Conservation (phyloP, 208 protist genomes). For the Leishmania arabica region DNA sequence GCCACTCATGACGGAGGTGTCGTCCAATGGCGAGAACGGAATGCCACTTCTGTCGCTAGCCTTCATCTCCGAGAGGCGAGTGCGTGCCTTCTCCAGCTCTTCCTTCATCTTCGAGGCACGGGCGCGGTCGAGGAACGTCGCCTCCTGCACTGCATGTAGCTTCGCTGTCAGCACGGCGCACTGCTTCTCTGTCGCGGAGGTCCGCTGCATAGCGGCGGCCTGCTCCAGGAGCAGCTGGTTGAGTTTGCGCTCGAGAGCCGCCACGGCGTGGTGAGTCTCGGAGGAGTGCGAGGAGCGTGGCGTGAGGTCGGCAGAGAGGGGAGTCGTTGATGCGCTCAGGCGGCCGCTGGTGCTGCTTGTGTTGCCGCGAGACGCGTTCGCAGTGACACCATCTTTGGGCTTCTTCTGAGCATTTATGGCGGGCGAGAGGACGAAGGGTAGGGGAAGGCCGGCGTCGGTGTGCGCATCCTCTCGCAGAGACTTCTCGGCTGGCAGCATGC, state of each 20-base stretch:
- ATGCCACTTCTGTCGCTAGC: neutral
- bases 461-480: neutral
- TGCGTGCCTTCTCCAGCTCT: constrained; percentile 53
- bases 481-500: neutral
- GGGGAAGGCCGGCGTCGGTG: neutral
- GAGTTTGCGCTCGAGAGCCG: constrained; percentile 57
- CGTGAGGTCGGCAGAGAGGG: constrained; percentile 14
- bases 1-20: constrained; percentile 6
- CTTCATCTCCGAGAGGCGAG: constrained; percentile 38
- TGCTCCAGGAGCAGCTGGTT: constrained; percentile 68
- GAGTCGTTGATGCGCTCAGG: constrained; percentile 11
- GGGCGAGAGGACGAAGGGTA: neutral
- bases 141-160: constrained; percentile 59
- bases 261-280: constrained; percentile 42
- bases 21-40: constrained; percentile 13
- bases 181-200: constrained; percentile 43
- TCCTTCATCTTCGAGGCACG: constrained; percentile 69
- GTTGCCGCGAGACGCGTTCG: neutral
- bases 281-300: constrained; percentile 27
- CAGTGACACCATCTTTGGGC: neutral
- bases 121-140: constrained; percentile 63
- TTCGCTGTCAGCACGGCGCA: constrained; percentile 58
- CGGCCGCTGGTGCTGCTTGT: constrained; percentile 1
- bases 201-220: constrained; percentile 50
- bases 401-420: neutral